Percentiles rank a stretch among this genome's conserved stretches.
Evolutionary conservation across 2,329 filamentous ascomycete genomes (phyloP).

Genomic region (Lasiodiplodia sp.): DNA sequence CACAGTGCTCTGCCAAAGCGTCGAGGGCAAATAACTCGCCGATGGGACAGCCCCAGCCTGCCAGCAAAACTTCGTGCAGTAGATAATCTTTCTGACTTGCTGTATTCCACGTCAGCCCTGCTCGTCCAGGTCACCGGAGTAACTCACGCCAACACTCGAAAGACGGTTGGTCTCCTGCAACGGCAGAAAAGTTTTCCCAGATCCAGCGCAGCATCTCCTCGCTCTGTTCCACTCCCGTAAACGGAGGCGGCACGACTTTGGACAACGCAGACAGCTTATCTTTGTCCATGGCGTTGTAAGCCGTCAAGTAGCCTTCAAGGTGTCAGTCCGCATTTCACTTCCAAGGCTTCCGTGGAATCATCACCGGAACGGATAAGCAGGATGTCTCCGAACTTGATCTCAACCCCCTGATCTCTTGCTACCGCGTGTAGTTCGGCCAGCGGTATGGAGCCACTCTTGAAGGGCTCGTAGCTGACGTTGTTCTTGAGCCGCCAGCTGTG

Average conservation of each 20-base stretch:
- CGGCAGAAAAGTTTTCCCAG: slow-evolving; percentile 71
- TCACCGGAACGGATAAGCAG: slow-evolving; percentile 40
- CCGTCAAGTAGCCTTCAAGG: slow-evolving; percentile 34
- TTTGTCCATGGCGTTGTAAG: slow-evolving; percentile 29
- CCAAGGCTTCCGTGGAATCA: no score
- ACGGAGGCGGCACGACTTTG: slow-evolving; percentile 27
- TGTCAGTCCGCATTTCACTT: not conserved
- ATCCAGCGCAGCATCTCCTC: slow-evolving; percentile 66
- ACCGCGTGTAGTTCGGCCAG: slow-evolving; percentile 35
- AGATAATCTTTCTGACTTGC: slow-evolving; percentile 17
- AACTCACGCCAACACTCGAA: slow-evolving; percentile 64
- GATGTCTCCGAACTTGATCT: slow-evolving; percentile 41
- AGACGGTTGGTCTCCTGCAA: slow-evolving; percentile 66
- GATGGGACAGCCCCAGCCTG: slow-evolving; percentile 44
- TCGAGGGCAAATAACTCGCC: slow-evolving; percentile 48
- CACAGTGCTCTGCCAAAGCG: slow-evolving; percentile 39
- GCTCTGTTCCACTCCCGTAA: slow-evolving; percentile 32
- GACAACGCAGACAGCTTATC: slow-evolving; percentile 30
- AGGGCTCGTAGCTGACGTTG: slow-evolving; percentile 36
- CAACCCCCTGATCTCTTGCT: slow-evolving; percentile 33
- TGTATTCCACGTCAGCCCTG: slow-evolving; percentile 14
- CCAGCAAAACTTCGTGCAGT: slow-evolving; percentile 37
- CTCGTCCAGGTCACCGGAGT: not conserved
- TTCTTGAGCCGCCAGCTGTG: slow-evolving; percentile 41
- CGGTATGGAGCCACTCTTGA: slow-evolving; percentile 36